These are phyloP conservation scores for Scenedesmus sp. DNA, from an alignment of 163 green algal genomes.

Conservation along the genomic window DNA sequence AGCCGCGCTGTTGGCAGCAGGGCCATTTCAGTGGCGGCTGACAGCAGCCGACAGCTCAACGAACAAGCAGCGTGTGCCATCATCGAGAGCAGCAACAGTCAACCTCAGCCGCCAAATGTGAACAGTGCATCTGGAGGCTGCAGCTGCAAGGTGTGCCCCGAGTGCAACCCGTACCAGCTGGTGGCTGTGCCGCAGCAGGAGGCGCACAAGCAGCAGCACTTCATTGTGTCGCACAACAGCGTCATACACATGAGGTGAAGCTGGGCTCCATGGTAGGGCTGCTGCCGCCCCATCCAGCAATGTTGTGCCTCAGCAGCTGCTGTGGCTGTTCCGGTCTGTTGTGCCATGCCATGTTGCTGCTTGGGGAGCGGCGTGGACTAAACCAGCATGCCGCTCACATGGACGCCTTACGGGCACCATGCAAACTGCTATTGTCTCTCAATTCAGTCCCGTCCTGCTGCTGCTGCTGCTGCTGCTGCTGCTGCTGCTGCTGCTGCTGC, in stretches of 20 bases:
- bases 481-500: not conserved
- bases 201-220: conserved; percentile 32
- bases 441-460: too few species aligned
- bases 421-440: too few species aligned
- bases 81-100: not conserved
- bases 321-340: too few species aligned
- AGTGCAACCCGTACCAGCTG: conserved; percentile 38
- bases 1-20: not conserved
- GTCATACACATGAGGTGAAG: conserved; percentile 37
- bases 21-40: not conserved
- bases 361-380: too few species aligned
- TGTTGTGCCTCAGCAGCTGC: not conserved
- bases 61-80: too few species aligned
- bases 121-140: not conserved
- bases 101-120: not conserved
- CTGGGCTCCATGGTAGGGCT: not conserved
- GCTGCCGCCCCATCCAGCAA: not conserved
- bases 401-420: too few species aligned
- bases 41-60: too few species aligned
- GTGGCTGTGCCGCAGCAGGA: conserved; percentile 21
- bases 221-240: conserved; percentile 28
- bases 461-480: too few species aligned
- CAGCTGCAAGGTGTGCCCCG: not conserved
- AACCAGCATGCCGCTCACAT: too few species aligned
- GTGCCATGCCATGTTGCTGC: too few species aligned